These are phyloP conservation scores for Mycena capillaripes DNA, from an alignment of 768 basidiomycete species.

Conservation along the genomic window DNA sequence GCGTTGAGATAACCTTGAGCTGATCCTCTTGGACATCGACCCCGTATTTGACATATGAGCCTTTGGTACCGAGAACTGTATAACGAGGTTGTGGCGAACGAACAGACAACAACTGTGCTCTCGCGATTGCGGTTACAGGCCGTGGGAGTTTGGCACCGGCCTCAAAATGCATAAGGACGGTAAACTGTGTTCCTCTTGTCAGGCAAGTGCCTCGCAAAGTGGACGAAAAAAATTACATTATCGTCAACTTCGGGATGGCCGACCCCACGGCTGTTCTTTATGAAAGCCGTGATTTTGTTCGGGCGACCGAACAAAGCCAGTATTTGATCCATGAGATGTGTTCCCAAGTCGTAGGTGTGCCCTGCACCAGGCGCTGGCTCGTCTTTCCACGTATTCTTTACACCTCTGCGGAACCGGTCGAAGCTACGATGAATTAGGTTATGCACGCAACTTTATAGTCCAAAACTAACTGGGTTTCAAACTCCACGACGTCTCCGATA, in stretches of 20 bases:
- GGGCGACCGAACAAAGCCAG: constrained; percentile 85
- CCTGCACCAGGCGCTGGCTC: constrained; percentile 71
- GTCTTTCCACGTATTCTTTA: constrained; percentile 89
- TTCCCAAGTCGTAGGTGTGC: constrained; percentile 75
- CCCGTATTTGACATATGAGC: constrained; percentile 82
- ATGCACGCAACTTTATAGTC: not conserved
- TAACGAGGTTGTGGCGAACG: constrained; percentile 78
- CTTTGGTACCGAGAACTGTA: constrained; percentile 77
- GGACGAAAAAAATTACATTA: constrained; percentile 56
- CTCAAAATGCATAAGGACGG: constrained; percentile 66
- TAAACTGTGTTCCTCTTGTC: constrained; percentile 55
- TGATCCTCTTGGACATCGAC: constrained; percentile 87
- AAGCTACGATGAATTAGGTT: constrained; percentile 57
- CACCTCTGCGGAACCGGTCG: constrained; percentile 77
- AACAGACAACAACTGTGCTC: constrained; percentile 79
- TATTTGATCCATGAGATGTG: constrained; percentile 20
- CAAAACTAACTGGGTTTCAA: constrained; percentile 77
- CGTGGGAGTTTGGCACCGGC: constrained; percentile 54
- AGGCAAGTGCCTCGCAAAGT: not conserved
- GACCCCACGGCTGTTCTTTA: constrained; percentile 77
- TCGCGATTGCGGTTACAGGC: constrained; percentile 76
- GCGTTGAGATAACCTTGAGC: constrained; percentile 68
- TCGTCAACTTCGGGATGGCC: constrained; percentile 79
- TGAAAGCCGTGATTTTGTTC: constrained; percentile 73
- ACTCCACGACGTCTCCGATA: constrained; percentile 75